phyloP scores from a whole-genome alignment of 805 yeast species.

The Yarrowia hollandica region DNA sequence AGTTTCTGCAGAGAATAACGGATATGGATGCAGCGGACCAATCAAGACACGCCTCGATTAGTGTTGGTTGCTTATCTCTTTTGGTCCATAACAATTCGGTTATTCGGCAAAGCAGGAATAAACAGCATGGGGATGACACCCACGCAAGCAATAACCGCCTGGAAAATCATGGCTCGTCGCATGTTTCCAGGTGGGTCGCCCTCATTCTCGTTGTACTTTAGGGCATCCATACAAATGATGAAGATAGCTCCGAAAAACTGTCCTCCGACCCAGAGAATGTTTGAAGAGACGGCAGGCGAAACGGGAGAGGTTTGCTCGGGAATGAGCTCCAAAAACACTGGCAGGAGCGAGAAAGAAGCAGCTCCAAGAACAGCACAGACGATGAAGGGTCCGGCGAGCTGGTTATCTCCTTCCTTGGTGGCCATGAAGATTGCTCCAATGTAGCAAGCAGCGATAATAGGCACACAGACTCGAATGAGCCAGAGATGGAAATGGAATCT shows the following conservation, averaged over 20 bases:
- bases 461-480: constrained; percentile 36
- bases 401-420: constrained; percentile 32
- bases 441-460: constrained; percentile 38
- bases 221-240: constrained; percentile 40
- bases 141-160: constrained; percentile 40
- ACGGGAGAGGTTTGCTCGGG: constrained; percentile 42
- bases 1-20: too few relatives aligned
- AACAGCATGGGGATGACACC: constrained; percentile 36
- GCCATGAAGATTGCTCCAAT: constrained; percentile 40
- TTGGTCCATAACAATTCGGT: constrained; percentile 33
- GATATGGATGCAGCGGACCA: too few relatives aligned
- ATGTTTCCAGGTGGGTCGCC: constrained; percentile 42
- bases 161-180: constrained; percentile 40
- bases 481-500: constrained; percentile 35
- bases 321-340: constrained; percentile 40
- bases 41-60: neutral
- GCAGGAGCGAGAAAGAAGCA: constrained; percentile 39
- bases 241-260: constrained; percentile 41
- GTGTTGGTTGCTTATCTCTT: neutral
- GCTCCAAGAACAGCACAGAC: constrained; percentile 40
- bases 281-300: constrained; percentile 39
- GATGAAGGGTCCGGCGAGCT: constrained; percentile 39
- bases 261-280: constrained; percentile 41
- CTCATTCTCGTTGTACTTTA: constrained; percentile 35
- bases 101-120: constrained; percentile 29